Evolutionary conservation across 192 early-diverging fungal species (phyloP), one percentile per base, ranked within the genome.

Genomic region (Dissophora globulifera): DNA sequence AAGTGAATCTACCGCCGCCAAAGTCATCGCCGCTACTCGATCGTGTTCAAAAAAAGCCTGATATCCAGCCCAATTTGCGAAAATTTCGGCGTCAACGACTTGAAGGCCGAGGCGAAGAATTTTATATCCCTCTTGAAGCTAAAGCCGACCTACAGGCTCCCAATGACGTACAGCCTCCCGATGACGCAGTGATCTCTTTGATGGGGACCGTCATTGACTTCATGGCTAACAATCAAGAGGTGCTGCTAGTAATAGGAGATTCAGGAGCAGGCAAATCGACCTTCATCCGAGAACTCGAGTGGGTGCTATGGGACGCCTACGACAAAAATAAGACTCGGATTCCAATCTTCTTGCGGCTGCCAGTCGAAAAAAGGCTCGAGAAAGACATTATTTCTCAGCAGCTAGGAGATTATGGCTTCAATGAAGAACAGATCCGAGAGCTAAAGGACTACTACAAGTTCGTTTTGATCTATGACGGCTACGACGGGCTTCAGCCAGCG

Each of bases 231-330:
- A 32, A 48, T 23, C 46, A 15, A 35, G 10, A 61, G 16, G 58
- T 61, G 5, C 17, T 61, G 19, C 26, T 61, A 15, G 17, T 61
- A 1, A 46, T 50, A 22, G 58, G 58, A 1, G 58, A 61, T 61
- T 61, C 58, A 22, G 58, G 58, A 50, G 46, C 46, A 35, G 58
- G 58, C 49, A 61, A 61, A 32, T 61, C 58, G 46, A 50, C 46
- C 33, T 61, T 61, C 47, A 50, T 25, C 19, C 3, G 6, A 11
- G 7, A 31, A 6, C 33, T 61, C 2, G 47, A 61, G 17, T 20
- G 22, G 31, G 19, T 20, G 9, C 33, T 61, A 5, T 61, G 29
- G 58, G 23, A 50, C 1, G 47, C 32, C 1, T 50, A 61, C 58
- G n/a, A n/a, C n/a, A n/a, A n/a, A 61, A 61, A n/a, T 19, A 6